phyloP scores from a whole-genome alignment of 345 rosid genomes.

The Mallotus nudiflorus region DNA sequence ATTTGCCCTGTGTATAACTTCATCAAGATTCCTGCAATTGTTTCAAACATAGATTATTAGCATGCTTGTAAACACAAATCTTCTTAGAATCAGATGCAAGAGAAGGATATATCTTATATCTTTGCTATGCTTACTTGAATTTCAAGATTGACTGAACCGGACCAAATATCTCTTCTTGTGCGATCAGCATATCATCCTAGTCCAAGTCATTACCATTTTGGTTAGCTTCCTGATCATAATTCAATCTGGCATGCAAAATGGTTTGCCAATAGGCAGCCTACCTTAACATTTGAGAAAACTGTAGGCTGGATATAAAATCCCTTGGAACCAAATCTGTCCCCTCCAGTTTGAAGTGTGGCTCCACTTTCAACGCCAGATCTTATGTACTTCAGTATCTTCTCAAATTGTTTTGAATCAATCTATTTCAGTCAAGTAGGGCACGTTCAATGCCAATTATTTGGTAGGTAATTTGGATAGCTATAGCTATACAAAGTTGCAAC shows the following conservation, averaged over 20 bases:
- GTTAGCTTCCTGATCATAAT: background rate
- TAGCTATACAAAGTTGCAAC: no score
- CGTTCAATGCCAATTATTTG: background rate
- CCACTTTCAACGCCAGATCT: conserved; percentile 72
- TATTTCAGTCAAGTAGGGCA: conserved; percentile 20
- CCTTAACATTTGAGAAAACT: conserved; percentile 92
- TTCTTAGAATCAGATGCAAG: background rate
- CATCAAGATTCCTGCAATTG: conserved; percentile 59
- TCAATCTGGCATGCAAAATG: background rate
- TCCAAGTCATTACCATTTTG: background rate
- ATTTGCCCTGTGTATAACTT: conserved; percentile 72
- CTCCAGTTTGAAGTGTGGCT: conserved; percentile 91
- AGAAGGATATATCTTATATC: background rate
- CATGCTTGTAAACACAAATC: background rate
- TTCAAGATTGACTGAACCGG: conserved; percentile 90
- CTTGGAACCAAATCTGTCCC: conserved; percentile 62
- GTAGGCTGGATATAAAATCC: conserved; percentile 92
- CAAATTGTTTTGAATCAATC: conserved; percentile 74
- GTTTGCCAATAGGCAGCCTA: conserved; percentile 19
- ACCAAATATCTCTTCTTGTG: conserved; percentile 89
- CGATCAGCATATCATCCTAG: conserved; percentile 93
- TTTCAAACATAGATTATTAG: conserved; percentile 5
- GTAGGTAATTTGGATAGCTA: no score
- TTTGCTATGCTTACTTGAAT: conserved; percentile 70
- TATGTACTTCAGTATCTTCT: conserved; percentile 69